Evolutionary conservation across 1,284 basidiomycete genomes (phyloP).

Genomic region (Macrocybe sp.): DNA sequence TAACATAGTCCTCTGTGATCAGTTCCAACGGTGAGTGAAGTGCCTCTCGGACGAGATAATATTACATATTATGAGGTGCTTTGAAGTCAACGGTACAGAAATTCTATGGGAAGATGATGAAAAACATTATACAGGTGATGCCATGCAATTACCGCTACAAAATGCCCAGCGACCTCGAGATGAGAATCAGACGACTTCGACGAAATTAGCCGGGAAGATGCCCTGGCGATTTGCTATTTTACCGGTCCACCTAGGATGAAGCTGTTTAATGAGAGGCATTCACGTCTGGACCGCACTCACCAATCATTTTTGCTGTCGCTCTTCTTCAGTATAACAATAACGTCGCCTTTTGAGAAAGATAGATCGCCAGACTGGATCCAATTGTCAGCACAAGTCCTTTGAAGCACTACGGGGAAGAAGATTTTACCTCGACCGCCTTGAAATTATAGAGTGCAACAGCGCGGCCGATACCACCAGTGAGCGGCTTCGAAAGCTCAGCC

Average conservation of each 20-base stretch:
- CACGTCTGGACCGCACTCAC: slow-evolving; percentile 32
- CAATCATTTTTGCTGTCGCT: slow-evolving; percentile 78
- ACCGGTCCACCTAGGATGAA: slow-evolving; percentile 65
- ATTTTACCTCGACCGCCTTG: slow-evolving; percentile 58
- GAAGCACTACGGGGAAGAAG: slow-evolving; percentile 1
- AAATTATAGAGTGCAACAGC: slow-evolving; percentile 83
- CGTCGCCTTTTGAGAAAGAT: slow-evolving; percentile 80
- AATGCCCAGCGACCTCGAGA: not conserved
- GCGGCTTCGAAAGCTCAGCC: slow-evolving; percentile 42
- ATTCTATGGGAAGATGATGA: too few relatives aligned
- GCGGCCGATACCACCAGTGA: slow-evolving; percentile 59
- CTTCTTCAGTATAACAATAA: slow-evolving; percentile 72
- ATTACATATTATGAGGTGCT: too few relatives aligned
- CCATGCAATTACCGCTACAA: not conserved
- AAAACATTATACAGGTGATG: too few relatives aligned
- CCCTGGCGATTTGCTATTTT: slow-evolving; percentile 42
- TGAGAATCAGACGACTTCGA: slow-evolving; percentile 41
- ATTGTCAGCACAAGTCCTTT: slow-evolving; percentile 1
- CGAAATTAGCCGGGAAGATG: slow-evolving; percentile 63
- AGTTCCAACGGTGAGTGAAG: too few relatives aligned
- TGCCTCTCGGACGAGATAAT: too few relatives aligned
- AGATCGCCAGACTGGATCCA: slow-evolving; percentile 66
- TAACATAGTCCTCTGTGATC: too few relatives aligned
- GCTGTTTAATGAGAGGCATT: not conserved
- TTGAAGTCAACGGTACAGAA: too few relatives aligned